These are phyloP conservation scores for Eucalyptus brandiana DNA, from an alignment of 345 rosid genomes.

Conservation along the genomic window DNA sequence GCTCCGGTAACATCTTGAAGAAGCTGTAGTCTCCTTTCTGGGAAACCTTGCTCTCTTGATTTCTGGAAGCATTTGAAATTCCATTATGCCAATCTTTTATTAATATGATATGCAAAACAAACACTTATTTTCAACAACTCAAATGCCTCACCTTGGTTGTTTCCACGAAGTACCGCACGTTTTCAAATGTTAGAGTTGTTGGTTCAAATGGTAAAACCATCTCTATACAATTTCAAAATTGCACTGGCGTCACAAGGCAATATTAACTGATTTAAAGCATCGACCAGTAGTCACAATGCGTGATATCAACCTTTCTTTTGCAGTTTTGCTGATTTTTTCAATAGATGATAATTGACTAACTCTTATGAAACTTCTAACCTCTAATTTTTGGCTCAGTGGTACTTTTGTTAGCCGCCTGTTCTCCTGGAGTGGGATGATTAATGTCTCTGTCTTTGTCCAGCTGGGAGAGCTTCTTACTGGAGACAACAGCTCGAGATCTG, in stretches of 20 bases:
- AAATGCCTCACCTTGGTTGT: constrained; percentile 7
- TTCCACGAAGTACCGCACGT: constrained; percentile 14
- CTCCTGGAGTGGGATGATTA: not conserved
- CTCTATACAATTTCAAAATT: not conserved
- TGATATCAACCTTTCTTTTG: not conserved
- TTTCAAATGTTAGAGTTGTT: constrained; percentile 9
- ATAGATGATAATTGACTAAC: not conserved
- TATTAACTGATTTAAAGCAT: not conserved
- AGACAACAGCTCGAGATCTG: constrained; percentile 5
- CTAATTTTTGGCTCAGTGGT: not conserved
- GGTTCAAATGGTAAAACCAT: constrained; percentile 26
- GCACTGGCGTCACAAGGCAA: not conserved
- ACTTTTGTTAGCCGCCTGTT: not conserved
- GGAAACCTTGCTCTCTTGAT: constrained; percentile 11
- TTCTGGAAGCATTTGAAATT: not conserved
- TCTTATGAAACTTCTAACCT: constrained; percentile 4
- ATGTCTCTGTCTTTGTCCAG: not conserved
- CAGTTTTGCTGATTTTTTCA: not conserved
- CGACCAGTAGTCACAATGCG: not conserved
- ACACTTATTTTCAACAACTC: not conserved
- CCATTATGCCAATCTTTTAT: not conserved
- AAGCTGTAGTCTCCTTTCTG: constrained; percentile 13
- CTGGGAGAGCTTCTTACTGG: constrained; percentile 2
- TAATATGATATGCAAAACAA: not conserved
- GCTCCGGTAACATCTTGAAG: constrained; percentile 25